Evolutionary conservation across 2,329 filamentous ascomycete genomes (phyloP), one percentile per base, ranked within the genome.

Genomic region (Cordyceps pruinosa): DNA sequence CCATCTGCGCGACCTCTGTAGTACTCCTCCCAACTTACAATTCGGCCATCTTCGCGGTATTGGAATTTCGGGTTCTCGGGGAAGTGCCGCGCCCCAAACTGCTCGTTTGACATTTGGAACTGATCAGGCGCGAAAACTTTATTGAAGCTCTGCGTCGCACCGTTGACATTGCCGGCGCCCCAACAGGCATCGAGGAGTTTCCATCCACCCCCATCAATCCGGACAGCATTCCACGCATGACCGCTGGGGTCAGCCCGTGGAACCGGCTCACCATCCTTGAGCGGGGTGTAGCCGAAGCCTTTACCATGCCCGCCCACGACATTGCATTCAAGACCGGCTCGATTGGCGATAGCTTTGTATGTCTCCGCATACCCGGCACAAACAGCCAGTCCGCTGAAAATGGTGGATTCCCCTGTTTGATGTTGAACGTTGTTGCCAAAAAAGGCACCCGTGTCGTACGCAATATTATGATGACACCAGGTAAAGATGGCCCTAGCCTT

Each of bases 171-270:
- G 2, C 93, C 93, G 0, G 93, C 90, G 39, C 94, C 94, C 94
- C 94, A 99, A 68, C 93, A 97, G 0, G 88, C 73, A 66, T 99
- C 94, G 49, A 97, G 74, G 1, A 97, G 80, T 72, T 97, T 96
- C 93, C 93, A 97, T 62, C 85, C 82, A 2, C 89, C 90, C 26
- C 85, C 82, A 65, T 97, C 93, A 58, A 97, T 90, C 52, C 84
- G 81, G 7, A 97, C 90, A 0, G 89, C 92, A 66, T 96, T 97
- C 94, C 94, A 97, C 0, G 94, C 93, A 70, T 97, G 93, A 1
- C 83, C 82, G 5, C 73, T 78, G 0, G 81, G 73, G 53, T 85
- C 75, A 21, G 79, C 80, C 0, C 83, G 79, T 2, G 92, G 92
- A 0, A 87, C 69, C 0, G 81, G 75, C 53, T 88, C 77, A 4